Conservation (phyloP, 768 basidiomycete genomes). For the Podaxis carcinomalis region DNA sequence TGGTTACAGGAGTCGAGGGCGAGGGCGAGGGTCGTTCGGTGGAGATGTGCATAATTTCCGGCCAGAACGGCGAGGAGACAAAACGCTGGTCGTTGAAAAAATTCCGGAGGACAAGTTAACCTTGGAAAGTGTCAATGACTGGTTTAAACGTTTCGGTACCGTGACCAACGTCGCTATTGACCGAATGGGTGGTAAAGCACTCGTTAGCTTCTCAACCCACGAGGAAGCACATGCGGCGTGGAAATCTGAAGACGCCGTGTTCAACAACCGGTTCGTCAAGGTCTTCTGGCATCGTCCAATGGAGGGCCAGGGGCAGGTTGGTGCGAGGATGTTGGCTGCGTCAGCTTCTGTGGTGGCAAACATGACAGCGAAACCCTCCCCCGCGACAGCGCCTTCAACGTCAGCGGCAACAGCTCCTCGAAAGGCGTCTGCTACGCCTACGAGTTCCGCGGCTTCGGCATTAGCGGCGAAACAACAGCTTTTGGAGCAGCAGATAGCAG, state of each 20-base stretch:
- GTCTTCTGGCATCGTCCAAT: conserved; percentile 93
- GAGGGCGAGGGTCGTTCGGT: conserved; percentile 47
- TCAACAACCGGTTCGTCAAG: conserved; percentile 92
- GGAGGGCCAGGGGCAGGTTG: conserved; percentile 83
- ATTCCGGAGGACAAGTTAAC: conserved; percentile 83
- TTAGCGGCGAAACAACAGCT: conserved; percentile 73
- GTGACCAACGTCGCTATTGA: conserved; percentile 93
- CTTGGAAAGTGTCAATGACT: conserved; percentile 73
- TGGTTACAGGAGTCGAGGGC: conserved; percentile 40
- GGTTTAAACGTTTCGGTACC: conserved; percentile 90
- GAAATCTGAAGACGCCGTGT: conserved; percentile 93
- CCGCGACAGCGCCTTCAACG: conserved; percentile 20
- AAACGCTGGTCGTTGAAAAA: conserved; percentile 90
- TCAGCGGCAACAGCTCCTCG: conserved; percentile 15
- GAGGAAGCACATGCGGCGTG: conserved; percentile 85
- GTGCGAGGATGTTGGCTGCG: conserved; percentile 74
- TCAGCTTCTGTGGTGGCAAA: conserved; percentile 75
- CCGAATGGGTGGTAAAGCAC: conserved; percentile 63
- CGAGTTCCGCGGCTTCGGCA: conserved; percentile 30
- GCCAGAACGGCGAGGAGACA: conserved; percentile 63
- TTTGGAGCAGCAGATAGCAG: conserved; percentile 77
- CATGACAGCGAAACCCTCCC: conserved; percentile 34
- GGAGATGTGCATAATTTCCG: conserved; percentile 65
- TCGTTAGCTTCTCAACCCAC: conserved; percentile 84
- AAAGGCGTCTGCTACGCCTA: conserved; percentile 12